phyloP scores from a whole-genome alignment of 1,284 basidiomycete genomes.

The Polyporus tsugae region DNA sequence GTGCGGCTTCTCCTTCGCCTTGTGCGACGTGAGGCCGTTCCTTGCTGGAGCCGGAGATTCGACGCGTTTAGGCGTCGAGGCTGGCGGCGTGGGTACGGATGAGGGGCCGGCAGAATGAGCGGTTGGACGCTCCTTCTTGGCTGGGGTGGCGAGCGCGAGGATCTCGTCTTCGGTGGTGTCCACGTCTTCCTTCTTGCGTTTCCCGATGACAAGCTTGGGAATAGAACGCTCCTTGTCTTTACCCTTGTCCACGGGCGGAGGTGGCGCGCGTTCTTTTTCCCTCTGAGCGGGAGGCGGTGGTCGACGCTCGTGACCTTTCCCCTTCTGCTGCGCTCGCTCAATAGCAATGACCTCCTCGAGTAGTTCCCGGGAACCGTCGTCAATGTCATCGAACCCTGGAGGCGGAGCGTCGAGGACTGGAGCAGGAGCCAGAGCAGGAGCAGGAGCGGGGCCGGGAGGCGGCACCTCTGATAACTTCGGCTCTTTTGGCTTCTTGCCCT shows the following conservation, averaged over 20 bases:
- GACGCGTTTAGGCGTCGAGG: slow-evolving; percentile 24
- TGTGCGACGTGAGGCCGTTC: slow-evolving; percentile 32
- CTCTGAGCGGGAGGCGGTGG: slow-evolving; percentile 17
- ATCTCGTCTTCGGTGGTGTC: slow-evolving; percentile 58
- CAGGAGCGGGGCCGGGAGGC: slow-evolving; percentile 51
- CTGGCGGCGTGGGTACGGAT: slow-evolving; percentile 23
- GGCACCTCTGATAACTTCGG: slow-evolving; percentile 55
- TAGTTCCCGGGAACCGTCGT: slow-evolving; percentile 80
- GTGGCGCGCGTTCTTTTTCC: slow-evolving; percentile 32
- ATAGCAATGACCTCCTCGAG: slow-evolving; percentile 84
- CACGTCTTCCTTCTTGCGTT: slow-evolving; percentile 62
- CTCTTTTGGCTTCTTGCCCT: slow-evolving; percentile 56
- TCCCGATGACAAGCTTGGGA: slow-evolving; percentile 47
- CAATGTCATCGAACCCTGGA: slow-evolving; percentile 47
- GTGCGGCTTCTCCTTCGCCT: slow-evolving; percentile 47
- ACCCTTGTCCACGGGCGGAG: slow-evolving; percentile 35
- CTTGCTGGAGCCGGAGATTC: slow-evolving; percentile 19
- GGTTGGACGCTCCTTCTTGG: slow-evolving; percentile 63
- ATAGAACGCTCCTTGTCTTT: slow-evolving; percentile 42
- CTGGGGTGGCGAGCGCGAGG: slow-evolving; percentile 63
- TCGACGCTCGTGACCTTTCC: slow-evolving; percentile 33
- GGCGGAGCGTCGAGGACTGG: background rate
- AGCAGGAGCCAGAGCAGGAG: slow-evolving; percentile 40
- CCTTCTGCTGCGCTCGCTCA: slow-evolving; percentile 68
- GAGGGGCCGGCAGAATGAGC: slow-evolving; percentile 39